phyloP scores from a whole-genome alignment of 1,139 yeast genomes.

The Taphrina flavorubra region DNA sequence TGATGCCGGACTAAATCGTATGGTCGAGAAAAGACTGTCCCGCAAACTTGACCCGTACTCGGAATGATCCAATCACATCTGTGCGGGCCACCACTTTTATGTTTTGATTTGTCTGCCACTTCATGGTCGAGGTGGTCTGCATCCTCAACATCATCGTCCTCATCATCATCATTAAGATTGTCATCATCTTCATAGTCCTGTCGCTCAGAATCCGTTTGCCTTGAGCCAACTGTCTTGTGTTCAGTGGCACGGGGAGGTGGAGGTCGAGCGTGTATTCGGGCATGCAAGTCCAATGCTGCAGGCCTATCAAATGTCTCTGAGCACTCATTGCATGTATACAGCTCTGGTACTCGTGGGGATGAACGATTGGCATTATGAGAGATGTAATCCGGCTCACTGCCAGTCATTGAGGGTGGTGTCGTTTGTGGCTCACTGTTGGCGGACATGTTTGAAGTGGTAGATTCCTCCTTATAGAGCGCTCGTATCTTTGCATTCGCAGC shows the following conservation, averaged over 20 bases:
- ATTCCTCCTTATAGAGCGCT: slow-evolving; percentile 41
- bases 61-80: slow-evolving; percentile 69
- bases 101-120: slow-evolving; percentile 1
- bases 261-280: slow-evolving; percentile 21
- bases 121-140: neutral
- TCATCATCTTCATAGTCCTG: slow-evolving; percentile 9
- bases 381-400: slow-evolving; percentile 13
- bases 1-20: slow-evolving; percentile 94
- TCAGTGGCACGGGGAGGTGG: slow-evolving; percentile 2
- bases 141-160: slow-evolving; percentile 13
- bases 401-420: slow-evolving; percentile 12
- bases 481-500: slow-evolving; percentile 30
- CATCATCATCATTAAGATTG: slow-evolving; percentile 6
- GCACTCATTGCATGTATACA: slow-evolving; percentile 12
- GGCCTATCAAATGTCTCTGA: slow-evolving; percentile 12
- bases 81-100: slow-evolving; percentile 55
- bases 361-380: neutral
- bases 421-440: slow-evolving; percentile 16
- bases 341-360: neutral
- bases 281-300: slow-evolving; percentile 9
- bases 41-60: slow-evolving; percentile 66
- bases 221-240: neutral
- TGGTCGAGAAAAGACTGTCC: slow-evolving; percentile 86
- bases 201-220: neutral
- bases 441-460: slow-evolving; percentile 27